Base-by-base conservation (phyloP, 495 filamentous ascomycete genomes). In the Aspergillus sclerotioniger region DNA sequence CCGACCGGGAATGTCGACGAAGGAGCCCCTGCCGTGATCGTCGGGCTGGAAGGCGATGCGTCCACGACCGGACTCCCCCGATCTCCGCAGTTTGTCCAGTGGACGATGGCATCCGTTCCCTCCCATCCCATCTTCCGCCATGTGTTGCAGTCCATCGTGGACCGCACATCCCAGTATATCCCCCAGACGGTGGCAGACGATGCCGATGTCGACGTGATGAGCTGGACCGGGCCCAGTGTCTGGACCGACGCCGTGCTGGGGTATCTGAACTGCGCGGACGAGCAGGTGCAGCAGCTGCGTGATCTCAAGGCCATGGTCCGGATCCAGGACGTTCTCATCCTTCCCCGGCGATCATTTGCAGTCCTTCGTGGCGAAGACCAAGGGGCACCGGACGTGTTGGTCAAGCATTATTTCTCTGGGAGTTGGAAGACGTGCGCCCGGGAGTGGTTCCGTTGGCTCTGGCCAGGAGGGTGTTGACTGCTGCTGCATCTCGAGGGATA, bases 341-440 rank as follows among this genome's bases (percentile, higher is more conserved):
- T 46, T n/a, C 44, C 44, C 17, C 19, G 25, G 6, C 44, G 44
- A 17, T 17, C 17, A 21, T 46, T 46, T 21, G 44, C 44, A 21
- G 25, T 46, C 16, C 19, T 21, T 8, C 44, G 20, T 17, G 44
- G 44, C 44, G 44, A 46, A 16, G 44, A 46, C 17, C 44, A 46
- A 3, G 3, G n/a, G 8, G 19, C 44, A 16, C 3, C n/a, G 0
- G 44, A 46, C 9, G 44, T 46, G 17, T 8, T 46, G 44, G 44
- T 46, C 16, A 46, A 46, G 16, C 44, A 46, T 46, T 46, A 46
- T 80, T 89, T 54, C 49, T 88, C 25, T 72, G 84, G 44, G 44
- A 46, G 17, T 17, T 46, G 44, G 44, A 46, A 46, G 44, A 19
- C 25, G 25, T 25, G 25, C 41, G 12, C 7, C 44, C 17, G 44